Evolutionary conservation across 2,329 filamentous ascomycete species (phyloP), one percentile per base, ranked within the genome.

Genomic region (Talaromyces sp.): DNA sequence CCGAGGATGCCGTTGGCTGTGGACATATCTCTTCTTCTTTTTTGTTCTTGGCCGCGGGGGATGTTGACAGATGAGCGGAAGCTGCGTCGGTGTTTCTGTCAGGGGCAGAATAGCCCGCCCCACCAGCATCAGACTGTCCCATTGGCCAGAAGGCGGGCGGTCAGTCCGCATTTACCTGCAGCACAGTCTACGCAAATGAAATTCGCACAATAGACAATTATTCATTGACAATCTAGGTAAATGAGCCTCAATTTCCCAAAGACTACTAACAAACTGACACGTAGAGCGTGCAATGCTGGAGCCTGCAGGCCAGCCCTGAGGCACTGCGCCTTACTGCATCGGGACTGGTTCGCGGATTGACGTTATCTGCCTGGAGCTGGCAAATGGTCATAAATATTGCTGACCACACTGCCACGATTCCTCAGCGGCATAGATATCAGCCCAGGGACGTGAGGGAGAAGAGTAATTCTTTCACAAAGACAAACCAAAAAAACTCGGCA

Each of bases 21-120:
- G 54, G 64, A 62, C 69, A 71, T 70, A 27, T 58, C 58, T 7
- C 32, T 46, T 41, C 4, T 24, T 26, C n/a, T 10, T 8, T 31
- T 5, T 17, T n/a, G 4, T 7, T 29, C 21, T 60, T n/a, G 46
- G 35, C 31, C 9, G 31, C n/a, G 49, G 21, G 46, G 29, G n/a
- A 50, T 29, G 49, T 29, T 21, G 29, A 38, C 49, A 38, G 46
- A 31, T 32, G n/a, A 13, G 24, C 19, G 21, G 24, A 31, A 41
- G 31, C 24, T 9, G 50, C 43, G 24, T 38, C 26, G 49, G 19
- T 31, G 49, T 52, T 21, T 46, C 21, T 46, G n/a, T 46, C 43
- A 24, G 43, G 43, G 43, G 43, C 43, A 46, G 43, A 46, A 46
- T 46, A 13, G 43, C 21, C 43, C 21, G 43, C n/a, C 21, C n/a